Percentiles rank a stretch among this genome's conserved stretches.
These are phyloP conservation scores for Draba incana DNA, from an alignment of 345 rosid genomes.

Conservation along the genomic window DNA sequence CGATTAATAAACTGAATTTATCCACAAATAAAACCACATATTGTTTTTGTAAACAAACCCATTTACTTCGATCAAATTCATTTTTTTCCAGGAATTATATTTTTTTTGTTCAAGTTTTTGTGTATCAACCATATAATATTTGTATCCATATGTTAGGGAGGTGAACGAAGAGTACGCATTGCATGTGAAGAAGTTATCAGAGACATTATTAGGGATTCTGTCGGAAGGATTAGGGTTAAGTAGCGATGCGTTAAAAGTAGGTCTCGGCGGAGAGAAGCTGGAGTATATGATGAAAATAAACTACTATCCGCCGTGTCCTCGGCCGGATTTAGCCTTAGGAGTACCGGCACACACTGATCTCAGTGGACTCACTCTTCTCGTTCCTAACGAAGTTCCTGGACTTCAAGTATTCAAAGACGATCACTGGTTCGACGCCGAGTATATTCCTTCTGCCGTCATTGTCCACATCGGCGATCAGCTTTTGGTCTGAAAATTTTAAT, in stretches of 20 bases:
- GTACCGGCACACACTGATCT: conserved; percentile 85
- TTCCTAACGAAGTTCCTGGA: conserved; percentile 86
- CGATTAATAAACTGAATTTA: too few species aligned
- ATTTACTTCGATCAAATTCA: too few species aligned
- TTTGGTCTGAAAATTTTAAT: conserved; percentile 46
- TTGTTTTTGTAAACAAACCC: too few species aligned
- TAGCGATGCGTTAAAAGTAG: conserved; percentile 52
- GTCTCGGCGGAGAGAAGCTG: conserved; percentile 61
- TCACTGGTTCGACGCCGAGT: conserved; percentile 67
- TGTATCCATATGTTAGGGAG: conserved; percentile 59
- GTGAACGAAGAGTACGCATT: conserved; percentile 74
- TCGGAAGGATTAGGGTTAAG: conserved; percentile 72
- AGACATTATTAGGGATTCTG: conserved; percentile 49
- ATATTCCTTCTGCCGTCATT: conserved; percentile 76
- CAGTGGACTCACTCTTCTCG: conserved; percentile 70
- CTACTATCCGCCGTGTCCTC: conserved; percentile 88
- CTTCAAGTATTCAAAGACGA: conserved; percentile 75
- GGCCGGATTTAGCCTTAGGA: conserved; percentile 83
- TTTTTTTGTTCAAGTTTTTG: too few species aligned
- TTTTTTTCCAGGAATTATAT: too few species aligned
- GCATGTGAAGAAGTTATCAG: conserved; percentile 51
- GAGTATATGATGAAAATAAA: conserved; percentile 81
- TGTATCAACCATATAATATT: too few species aligned
- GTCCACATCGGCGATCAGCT: conserved; percentile 86
- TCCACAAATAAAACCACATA: too few species aligned